phyloP scores from a whole-genome alignment of 2,329 filamentous ascomycete species.

The Trichoderma hamatum region DNA sequence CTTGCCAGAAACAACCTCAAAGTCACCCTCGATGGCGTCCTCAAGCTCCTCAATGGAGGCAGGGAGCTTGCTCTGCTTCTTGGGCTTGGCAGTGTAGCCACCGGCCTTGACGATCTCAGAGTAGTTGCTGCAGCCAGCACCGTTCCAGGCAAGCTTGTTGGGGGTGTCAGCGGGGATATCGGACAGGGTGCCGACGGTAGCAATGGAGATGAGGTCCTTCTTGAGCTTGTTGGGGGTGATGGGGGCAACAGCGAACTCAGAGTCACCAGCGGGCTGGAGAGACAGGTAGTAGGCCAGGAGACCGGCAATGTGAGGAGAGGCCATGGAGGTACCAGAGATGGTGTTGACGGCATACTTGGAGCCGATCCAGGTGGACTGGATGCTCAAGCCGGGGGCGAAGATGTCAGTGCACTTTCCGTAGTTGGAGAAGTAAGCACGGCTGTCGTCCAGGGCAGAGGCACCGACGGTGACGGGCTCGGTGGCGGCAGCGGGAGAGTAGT shows the following conservation, averaged over 20 bases:
- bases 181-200: conserved; percentile 74
- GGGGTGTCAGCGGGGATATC: conserved; percentile 85
- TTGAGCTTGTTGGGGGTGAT: conserved; percentile 96
- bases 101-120: conserved; percentile 75
- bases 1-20: conserved; percentile 62
- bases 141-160: conserved; percentile 99
- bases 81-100: conserved; percentile 60
- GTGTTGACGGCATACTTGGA: conserved; percentile 96
- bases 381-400: conserved; percentile 96
- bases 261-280: conserved; percentile 87
- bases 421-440: conserved; percentile 99
- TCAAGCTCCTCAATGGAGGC: conserved; percentile 61
- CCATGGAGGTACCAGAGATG: conserved; percentile 99
- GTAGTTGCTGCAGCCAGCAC: conserved; percentile 93
- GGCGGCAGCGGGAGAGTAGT: conserved; percentile 96
- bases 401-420: conserved; percentile 99
- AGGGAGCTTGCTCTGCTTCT: conserved; percentile 38
- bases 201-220: conserved; percentile 80
- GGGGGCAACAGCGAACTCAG: conserved; percentile 83
- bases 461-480: conserved; percentile 92
- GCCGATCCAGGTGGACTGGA: conserved; percentile 97
- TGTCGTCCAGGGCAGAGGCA: conserved; percentile 88
- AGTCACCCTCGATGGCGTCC: conserved; percentile 60
- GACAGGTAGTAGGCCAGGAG: conserved; percentile 98
- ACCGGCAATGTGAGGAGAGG: conserved; percentile 94